Percentiles rank a stretch among this genome's conserved stretches.
Conservation (phyloP, 2,329 filamentous ascomycete species). For the Penicillium sp. region DNA sequence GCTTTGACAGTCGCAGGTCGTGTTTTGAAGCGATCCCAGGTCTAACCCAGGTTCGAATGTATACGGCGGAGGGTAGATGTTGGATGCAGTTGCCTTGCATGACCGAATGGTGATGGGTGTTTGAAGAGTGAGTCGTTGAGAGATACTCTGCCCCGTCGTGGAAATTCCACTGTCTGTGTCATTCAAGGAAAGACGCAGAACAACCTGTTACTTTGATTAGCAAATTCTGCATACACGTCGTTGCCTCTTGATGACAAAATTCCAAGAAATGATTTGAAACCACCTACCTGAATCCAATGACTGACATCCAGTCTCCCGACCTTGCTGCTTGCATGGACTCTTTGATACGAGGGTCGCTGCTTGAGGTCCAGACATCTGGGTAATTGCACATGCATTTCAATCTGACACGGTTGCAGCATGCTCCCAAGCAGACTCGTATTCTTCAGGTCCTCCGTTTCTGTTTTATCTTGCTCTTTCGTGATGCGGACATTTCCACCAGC, state of each 20-base stretch:
- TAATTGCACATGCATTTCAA: neutral
- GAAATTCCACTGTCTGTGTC: neutral
- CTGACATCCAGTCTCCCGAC: neutral
- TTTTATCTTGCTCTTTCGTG: neutral
- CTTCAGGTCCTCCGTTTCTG: neutral
- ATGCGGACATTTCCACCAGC: neutral
- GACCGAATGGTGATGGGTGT: neutral
- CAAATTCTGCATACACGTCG: neutral
- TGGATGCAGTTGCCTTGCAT: neutral
- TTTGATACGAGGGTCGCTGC: neutral
- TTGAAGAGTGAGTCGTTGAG: neutral
- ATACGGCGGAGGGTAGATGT: neutral
- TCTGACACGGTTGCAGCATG: neutral
- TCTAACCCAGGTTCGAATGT: neutral
- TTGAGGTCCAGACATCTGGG: neutral
- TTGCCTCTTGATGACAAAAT: too few relatives aligned
- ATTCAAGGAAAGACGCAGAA: neutral
- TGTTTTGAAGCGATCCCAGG: neutral
- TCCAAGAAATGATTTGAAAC: too few relatives aligned
- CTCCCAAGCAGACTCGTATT: neutral
- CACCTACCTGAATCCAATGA: neutral
- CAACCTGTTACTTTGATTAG: neutral
- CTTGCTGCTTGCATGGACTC: neutral
- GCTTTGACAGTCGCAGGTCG: neutral
- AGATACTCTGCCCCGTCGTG: neutral